Conservation (phyloP, 164 flowering plant species). For the Chimonanthus salicifolius region DNA sequence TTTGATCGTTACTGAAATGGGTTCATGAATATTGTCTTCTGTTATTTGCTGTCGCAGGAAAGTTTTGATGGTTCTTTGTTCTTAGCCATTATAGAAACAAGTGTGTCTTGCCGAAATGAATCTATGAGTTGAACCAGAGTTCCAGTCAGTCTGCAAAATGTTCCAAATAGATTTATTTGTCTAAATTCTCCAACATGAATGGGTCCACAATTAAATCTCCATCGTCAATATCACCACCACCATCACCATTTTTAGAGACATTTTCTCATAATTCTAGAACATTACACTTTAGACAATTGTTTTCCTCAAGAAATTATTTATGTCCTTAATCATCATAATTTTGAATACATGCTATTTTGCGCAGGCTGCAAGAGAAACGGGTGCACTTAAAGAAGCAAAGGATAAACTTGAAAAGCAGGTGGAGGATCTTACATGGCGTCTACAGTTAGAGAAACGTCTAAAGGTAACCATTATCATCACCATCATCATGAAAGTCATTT, state of each 20-base stretch:
- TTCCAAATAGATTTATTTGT: background rate
- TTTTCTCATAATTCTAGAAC: background rate
- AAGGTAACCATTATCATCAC: slow-evolving; percentile 44
- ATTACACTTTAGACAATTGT: background rate
- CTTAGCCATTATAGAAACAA: background rate
- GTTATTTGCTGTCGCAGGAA: background rate
- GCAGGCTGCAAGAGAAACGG: slow-evolving; percentile 91
- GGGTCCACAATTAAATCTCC: background rate
- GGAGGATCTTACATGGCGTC: slow-evolving; percentile 93
- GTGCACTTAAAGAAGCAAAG: slow-evolving; percentile 93
- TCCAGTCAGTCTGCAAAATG: background rate
- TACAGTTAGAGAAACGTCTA: slow-evolving; percentile 79
- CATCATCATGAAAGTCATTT: no score
- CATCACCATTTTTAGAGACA: background rate
- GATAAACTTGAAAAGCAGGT: slow-evolving; percentile 83
- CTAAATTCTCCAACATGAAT: background rate
- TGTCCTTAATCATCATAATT: background rate
- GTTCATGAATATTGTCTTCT: no score
- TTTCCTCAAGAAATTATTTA: background rate
- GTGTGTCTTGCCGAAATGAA: background rate
- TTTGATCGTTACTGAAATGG: background rate
- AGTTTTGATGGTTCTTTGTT: background rate
- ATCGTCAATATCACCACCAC: no score
- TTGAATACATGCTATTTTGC: slow-evolving; percentile 6
- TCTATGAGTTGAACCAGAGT: background rate